Conservation (phyloP, 2,329 filamentous ascomycete species). For the Bipolaris cookei region DNA sequence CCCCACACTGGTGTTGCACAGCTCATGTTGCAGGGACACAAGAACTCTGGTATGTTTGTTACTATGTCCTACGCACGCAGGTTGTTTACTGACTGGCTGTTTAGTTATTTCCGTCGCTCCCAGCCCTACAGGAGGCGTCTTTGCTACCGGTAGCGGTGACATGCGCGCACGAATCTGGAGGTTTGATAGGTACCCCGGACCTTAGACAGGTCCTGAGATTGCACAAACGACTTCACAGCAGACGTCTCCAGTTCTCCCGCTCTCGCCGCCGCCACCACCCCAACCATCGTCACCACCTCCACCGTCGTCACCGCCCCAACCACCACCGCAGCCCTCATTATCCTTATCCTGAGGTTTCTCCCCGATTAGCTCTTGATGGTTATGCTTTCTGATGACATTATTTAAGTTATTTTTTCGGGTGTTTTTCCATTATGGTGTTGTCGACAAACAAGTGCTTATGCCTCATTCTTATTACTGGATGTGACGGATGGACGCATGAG, state of each 20-base stretch:
- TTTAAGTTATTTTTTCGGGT: neutral
- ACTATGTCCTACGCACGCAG: neutral
- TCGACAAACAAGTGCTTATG: neutral
- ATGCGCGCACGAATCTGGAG: constrained; percentile 98
- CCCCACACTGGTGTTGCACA: constrained; percentile 90
- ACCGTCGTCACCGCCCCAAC: neutral
- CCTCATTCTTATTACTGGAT: neutral
- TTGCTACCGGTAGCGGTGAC: constrained; percentile 95
- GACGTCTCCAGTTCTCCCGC: neutral
- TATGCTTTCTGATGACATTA: neutral
- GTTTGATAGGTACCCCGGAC: constrained; percentile 45
- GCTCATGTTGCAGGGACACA: constrained; percentile 98
- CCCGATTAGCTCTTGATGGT: neutral
- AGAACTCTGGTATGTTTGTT: constrained; percentile 75
- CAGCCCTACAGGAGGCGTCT: constrained; percentile 84
- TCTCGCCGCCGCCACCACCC: neutral
- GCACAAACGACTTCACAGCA: neutral
- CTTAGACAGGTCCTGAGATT: constrained; percentile 23
- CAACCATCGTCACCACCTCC: neutral
- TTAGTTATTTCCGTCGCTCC: constrained; percentile 94
- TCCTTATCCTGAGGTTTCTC: neutral
- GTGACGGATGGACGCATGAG: neutral
- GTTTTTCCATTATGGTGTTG: neutral
- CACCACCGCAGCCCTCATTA: neutral
- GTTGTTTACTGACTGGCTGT: neutral